Evolutionary conservation across 2,329 filamentous ascomycete species (phyloP), one percentile per base, ranked within the genome.

Genomic region (Neofusicoccum ribis): DNA sequence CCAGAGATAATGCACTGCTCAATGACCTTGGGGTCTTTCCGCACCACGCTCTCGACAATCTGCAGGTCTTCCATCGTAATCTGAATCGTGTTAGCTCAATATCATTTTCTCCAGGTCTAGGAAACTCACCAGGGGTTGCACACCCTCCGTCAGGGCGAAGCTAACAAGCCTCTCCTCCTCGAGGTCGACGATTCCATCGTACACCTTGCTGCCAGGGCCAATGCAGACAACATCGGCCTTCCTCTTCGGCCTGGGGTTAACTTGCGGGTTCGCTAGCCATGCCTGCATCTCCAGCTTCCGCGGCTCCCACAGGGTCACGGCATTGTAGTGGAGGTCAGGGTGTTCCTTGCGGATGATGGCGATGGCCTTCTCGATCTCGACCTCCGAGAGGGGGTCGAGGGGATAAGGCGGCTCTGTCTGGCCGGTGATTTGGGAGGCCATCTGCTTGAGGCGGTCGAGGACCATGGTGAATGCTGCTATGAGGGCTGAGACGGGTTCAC

Each of bases 21-120:
- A 69, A 97, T 95, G 67, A 97, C 92, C 72, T 90, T 91, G 14
- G 91, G 87, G 73, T 97, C 92, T 71, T 88, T 88, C 69, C 93
- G 87, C 66, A 88, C 86, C 51, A 93, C 80, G 65, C 85, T 83
- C 78, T 97, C 93, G 1, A 96, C 93, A 64, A 87, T 84, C 71
- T 92, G 86, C 41, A 97, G 83, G 76, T 97, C 93, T 74, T 97
- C 93, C 86, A 96, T 92, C 0, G 92, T 96, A 74, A 97, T 96
- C 87, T 90, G 9, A 2, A 54, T 31, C 9, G 34, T 5, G 34
- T 72, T 34, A 71, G 61, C 31, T 2, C 41, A 39, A 6, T 15
- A 5, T 51, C 27, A 9, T 12, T 7, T 31, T 12, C 14, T 9
- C 3, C 3, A 31, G 15, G 34, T 4, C 36, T n/a, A 12, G 15